Conservation (phyloP, 169 alveolate species). For the Eimeria nieschulzi region DNA sequence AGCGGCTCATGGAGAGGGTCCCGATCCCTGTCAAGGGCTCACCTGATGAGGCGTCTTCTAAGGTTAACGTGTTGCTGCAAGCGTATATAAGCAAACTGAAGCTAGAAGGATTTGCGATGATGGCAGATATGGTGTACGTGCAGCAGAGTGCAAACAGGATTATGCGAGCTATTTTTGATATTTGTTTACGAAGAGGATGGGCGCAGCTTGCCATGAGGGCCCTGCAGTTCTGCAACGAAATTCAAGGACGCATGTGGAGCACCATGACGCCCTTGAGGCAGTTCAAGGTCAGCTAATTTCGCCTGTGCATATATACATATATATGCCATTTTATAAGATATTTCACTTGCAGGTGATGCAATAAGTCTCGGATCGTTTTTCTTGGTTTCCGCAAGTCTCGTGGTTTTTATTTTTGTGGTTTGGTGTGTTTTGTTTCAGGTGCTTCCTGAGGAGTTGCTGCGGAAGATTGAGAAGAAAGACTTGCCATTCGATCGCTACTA, state of each 20-base stretch:
- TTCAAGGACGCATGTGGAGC: slow-evolving; percentile 98
- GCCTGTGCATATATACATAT: background rate
- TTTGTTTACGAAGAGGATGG: slow-evolving; percentile 95
- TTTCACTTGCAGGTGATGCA: background rate
- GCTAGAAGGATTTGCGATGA: slow-evolving; percentile 97
- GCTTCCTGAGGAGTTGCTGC: slow-evolving; percentile 92
- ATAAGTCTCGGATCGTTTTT: background rate
- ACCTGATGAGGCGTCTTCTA: slow-evolving; percentile 89
- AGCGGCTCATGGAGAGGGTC: slow-evolving; percentile 93
- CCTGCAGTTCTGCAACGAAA: slow-evolving; percentile 96
- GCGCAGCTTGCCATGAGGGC: slow-evolving; percentile 92
- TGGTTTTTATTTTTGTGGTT: background rate
- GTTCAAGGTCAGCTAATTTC: slow-evolving; percentile 88
- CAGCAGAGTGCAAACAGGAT: slow-evolving; percentile 99
- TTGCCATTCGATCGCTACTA: slow-evolving; percentile 96
- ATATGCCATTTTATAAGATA: background rate
- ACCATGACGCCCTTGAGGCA: slow-evolving; percentile 99
- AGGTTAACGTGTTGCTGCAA: slow-evolving; percentile 96
- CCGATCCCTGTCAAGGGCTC: slow-evolving; percentile 93
- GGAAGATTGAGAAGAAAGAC: slow-evolving; percentile 96
- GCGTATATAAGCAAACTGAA: slow-evolving; percentile 96
- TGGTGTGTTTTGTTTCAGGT: slow-evolving; percentile 42
- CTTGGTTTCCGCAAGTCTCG: background rate
- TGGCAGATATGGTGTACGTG: slow-evolving; percentile 98
- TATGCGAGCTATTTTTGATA: slow-evolving; percentile 97